Evolutionary conservation across 805 yeast genomes (phyloP), one percentile per base, ranked within the genome.

Genomic region (Yamadazyma phyllophila): DNA sequence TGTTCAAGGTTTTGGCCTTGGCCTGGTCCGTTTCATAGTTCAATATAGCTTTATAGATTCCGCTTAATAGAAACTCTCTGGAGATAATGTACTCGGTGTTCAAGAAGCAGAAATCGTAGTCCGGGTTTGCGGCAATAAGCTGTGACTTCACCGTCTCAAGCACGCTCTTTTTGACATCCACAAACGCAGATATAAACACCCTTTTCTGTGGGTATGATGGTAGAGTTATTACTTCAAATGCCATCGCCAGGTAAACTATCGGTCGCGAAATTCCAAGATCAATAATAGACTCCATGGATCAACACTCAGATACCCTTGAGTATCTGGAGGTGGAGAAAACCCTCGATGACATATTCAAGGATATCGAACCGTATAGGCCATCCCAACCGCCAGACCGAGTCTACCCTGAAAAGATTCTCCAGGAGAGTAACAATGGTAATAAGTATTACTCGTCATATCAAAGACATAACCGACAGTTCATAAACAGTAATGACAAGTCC

Each of bases 1-100:
- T 82, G 57, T 86, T 85, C 27, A 88, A 54, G 0, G 82, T 75
- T 52, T 76, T 81, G 8, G 96, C 83, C 52, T 82, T 75, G 70
- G 79, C 71, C 15, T 63, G 71, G 11, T 70, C 77, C 31, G 70
- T 67, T 1, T 59, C 59, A 17, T 61, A 54, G 59, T 85, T 90
- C 11, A 74, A 61, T 2, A 87, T 54, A 2, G 88, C 78, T 51
- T 83, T 76, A 58, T 83, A 80, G 1, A 83, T 61, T 1, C 88
- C 82, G 39, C 82, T 70, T 43, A 71, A 66, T 10, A 88, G 53
- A 52, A 85, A 94, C 50, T 85, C 88, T 12, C 69, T 43, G 0
- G 88, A 81, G 1, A 81, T 62, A 2, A 88, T 60, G 16, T 79
- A 73, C 9, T 65, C 62, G 2, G 88, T 80, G 59, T 83, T 81